phyloP scores from a whole-genome alignment of 108 stramenopile species.

The Nitzschia inconspicua region DNA sequence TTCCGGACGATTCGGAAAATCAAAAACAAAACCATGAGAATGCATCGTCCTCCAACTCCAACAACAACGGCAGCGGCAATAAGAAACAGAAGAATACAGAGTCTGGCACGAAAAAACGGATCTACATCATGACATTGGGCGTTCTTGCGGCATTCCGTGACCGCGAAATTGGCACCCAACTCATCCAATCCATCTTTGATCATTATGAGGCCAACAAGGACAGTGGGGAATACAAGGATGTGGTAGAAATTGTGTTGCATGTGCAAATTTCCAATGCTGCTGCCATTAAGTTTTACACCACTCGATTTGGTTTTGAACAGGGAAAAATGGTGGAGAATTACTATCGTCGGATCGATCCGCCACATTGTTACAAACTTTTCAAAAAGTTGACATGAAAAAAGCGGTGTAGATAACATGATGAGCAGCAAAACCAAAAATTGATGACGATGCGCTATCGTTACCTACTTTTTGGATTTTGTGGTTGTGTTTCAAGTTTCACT shows the following conservation, averaged over 20 bases:
- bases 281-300: constrained; percentile 90
- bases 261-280: constrained; percentile 93
- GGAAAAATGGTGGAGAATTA: constrained; percentile 92
- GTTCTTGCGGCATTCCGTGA: constrained; percentile 93
- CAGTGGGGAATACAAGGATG: constrained; percentile 26
- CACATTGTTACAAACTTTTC: constrained; percentile 90
- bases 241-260: constrained; percentile 90
- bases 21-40: neutral
- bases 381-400: constrained; percentile 68
- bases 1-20: constrained; percentile 21
- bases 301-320: constrained; percentile 85
- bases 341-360: constrained; percentile 96
- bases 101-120: constrained; percentile 30
- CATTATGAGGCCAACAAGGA: constrained; percentile 50
- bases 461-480: no score
- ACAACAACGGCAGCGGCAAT: neutral
- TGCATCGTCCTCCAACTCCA: neutral
- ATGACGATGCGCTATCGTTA: no score
- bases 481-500: no score
- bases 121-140: constrained; percentile 98
- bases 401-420: no score
- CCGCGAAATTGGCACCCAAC: constrained; percentile 83
- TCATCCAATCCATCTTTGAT: constrained; percentile 82
- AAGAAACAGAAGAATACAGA: no score
- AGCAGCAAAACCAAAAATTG: no score